These are phyloP conservation scores for Orobanche coerulescens DNA, from an alignment of 257 asterid species.

Conservation along the genomic window DNA sequence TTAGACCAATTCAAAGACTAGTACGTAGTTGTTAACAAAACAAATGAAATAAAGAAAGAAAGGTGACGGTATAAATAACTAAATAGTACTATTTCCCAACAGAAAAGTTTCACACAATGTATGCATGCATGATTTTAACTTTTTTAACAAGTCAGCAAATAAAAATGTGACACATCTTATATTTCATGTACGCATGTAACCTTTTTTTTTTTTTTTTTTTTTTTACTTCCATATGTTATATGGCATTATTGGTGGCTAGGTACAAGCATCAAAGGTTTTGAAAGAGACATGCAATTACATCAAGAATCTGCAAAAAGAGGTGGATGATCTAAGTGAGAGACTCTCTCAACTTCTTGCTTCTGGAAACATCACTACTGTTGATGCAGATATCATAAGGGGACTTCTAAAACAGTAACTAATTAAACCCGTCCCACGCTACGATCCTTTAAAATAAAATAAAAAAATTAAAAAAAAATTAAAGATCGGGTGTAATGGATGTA, in stretches of 20 bases:
- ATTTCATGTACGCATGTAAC: neutral
- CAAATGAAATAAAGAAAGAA: too few relatives aligned
- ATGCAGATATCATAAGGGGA: slow-evolving; percentile 34
- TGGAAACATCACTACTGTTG: slow-evolving; percentile 27
- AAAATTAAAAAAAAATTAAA: too few relatives aligned
- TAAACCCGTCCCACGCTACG: neutral
- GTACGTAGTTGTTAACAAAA: too few relatives aligned
- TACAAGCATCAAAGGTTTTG: slow-evolving; percentile 37
- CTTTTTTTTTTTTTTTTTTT: too few relatives aligned
- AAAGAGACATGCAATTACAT: slow-evolving; percentile 55
- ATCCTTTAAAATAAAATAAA: too few relatives aligned
- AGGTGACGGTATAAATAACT: too few relatives aligned
- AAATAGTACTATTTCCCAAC: neutral
- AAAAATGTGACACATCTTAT: too few relatives aligned
- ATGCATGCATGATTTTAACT: neutral
- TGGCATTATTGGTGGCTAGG: slow-evolving; percentile 26
- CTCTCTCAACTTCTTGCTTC: slow-evolving; percentile 45
- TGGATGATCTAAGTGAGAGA: slow-evolving; percentile 52
- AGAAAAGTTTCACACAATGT: neutral
- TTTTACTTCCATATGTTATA: too few relatives aligned
- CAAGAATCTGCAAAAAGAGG: slow-evolving; percentile 55
- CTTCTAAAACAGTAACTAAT: neutral
- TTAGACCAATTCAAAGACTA: too few relatives aligned
- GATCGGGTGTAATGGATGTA: neutral
- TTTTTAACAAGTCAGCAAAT: too few relatives aligned